Conservation (phyloP, 2,329 filamentous ascomycete species). For the Tolypocladium album region DNA sequence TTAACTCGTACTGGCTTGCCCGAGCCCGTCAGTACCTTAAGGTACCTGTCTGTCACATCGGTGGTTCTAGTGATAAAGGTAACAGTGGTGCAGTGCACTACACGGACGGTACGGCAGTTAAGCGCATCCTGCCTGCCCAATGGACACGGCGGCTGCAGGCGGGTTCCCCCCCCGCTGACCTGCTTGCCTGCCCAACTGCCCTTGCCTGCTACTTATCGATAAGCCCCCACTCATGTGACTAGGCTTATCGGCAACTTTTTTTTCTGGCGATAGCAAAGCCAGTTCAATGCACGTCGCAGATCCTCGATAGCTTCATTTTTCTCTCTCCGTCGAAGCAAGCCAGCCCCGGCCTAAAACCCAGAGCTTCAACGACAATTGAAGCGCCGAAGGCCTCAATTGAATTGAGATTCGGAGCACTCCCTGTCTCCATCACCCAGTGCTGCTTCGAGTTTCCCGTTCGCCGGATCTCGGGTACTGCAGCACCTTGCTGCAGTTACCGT, state of each 20-base stretch:
- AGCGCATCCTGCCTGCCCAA: too few relatives aligned
- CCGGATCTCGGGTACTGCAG: neutral
- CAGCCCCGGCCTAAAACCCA: neutral
- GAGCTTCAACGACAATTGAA: neutral
- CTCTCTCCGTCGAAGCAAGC: neutral
- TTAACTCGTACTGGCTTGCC: neutral
- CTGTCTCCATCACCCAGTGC: too few relatives aligned
- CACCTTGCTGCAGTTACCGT: neutral
- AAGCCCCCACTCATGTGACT: slow-evolving; percentile 11
- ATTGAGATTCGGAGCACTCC: neutral
- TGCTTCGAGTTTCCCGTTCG: neutral
- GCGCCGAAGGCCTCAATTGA: slow-evolving; percentile 4
- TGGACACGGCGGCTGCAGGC: too few relatives aligned
- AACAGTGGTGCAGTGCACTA: too few relatives aligned
- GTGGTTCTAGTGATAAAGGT: too few relatives aligned
- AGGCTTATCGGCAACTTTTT: slow-evolving; percentile 17
- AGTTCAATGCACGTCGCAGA: slow-evolving; percentile 2
- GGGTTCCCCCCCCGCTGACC: too few relatives aligned
- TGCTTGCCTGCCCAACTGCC: too few relatives aligned
- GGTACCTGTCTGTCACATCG: too few relatives aligned
- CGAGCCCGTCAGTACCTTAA: too few relatives aligned
- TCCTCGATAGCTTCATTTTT: slow-evolving; percentile 17
- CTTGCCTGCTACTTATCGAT: too few relatives aligned
- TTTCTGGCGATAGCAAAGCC: slow-evolving; percentile 7
- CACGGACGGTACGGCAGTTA: too few relatives aligned